These are phyloP conservation scores for Ogataea thermomethanolica DNA, from an alignment of 805 yeast species.

Conservation along the genomic window DNA sequence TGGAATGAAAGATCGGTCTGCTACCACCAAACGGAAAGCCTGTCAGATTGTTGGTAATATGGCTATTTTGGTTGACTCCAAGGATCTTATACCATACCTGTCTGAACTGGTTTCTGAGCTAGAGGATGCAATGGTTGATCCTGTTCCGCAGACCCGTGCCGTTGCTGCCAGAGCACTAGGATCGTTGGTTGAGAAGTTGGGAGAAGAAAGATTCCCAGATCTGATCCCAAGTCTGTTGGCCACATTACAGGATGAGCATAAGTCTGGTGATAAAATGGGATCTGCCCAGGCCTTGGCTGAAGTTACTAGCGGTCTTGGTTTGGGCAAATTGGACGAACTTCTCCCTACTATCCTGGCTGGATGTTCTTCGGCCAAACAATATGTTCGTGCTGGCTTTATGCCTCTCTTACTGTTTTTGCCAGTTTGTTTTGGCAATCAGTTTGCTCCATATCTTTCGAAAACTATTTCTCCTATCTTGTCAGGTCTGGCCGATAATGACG, in stretches of 20 bases:
- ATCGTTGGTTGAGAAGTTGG: constrained; percentile 90
- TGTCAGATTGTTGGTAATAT: constrained; percentile 98
- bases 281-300: constrained; percentile 97
- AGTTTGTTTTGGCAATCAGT: constrained; percentile 88
- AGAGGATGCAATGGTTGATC: constrained; percentile 95
- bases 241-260: constrained; percentile 71
- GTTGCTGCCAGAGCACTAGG: constrained; percentile 98
- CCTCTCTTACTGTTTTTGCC: constrained; percentile 88
- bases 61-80: constrained; percentile 91
- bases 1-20: constrained; percentile 95
- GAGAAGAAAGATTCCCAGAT: constrained; percentile 93
- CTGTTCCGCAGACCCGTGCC: constrained; percentile 95
- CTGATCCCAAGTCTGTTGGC: constrained; percentile 76
- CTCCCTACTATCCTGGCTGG: constrained; percentile 74
- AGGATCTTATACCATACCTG: constrained; percentile 82
- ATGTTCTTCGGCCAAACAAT: constrained; percentile 62
- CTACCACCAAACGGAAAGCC: constrained; percentile 85
- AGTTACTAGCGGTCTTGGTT: constrained; percentile 88
- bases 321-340: constrained; percentile 81
- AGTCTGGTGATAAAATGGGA: constrained; percentile 90
- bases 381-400: constrained; percentile 88
- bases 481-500: constrained; percentile 89
- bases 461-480: constrained; percentile 89
- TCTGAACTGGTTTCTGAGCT: constrained; percentile 73
- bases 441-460: constrained; percentile 80